Percentiles rank a stretch among this genome's conserved stretches.
Conservation (phyloP, 225 moss, liverwort and hornwort genomes). For the Pseudisothecium myosuroides region DNA sequence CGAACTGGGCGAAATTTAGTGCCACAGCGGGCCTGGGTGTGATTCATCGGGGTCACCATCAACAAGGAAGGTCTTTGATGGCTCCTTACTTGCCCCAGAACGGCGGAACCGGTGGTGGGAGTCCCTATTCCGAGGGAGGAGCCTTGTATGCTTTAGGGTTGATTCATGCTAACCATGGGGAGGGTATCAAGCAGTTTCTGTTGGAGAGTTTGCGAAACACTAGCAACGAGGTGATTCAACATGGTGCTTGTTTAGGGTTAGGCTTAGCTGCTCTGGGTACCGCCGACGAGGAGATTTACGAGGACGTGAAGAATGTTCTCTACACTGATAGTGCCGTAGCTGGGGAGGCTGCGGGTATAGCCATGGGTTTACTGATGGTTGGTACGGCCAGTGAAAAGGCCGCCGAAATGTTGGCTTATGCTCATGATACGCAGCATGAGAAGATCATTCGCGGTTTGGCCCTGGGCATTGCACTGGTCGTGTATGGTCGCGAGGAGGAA, state of each 20-base stretch:
- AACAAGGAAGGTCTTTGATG: slow-evolving; percentile 86
- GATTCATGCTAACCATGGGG: slow-evolving; percentile 97
- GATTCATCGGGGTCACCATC: slow-evolving; percentile 92
- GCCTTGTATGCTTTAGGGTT: slow-evolving; percentile 88
- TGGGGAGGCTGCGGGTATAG: slow-evolving; percentile 91
- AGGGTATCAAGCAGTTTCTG: slow-evolving; percentile 96
- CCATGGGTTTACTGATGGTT: slow-evolving; percentile 92
- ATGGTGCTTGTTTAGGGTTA: slow-evolving; percentile 90
- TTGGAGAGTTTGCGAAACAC: slow-evolving; percentile 82
- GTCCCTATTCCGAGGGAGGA: slow-evolving; percentile 89
- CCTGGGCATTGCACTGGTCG: slow-evolving; percentile 82
- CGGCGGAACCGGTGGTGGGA: slow-evolving; percentile 77
- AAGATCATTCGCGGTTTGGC: slow-evolving; percentile 95
- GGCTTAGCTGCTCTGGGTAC: slow-evolving; percentile 95
- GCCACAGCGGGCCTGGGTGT: slow-evolving; percentile 95
- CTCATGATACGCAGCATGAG: slow-evolving; percentile 95
- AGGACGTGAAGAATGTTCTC: slow-evolving; percentile 78
- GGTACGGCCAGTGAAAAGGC: slow-evolving; percentile 91
- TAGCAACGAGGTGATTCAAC: slow-evolving; percentile 89
- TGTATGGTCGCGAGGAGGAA: slow-evolving; percentile 93
- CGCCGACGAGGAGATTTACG: slow-evolving; percentile 93
- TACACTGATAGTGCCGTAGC: slow-evolving; percentile 97
- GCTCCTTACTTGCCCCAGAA: slow-evolving; percentile 95
- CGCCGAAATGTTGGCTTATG: slow-evolving; percentile 81
- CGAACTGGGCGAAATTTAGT: slow-evolving; percentile 98